Evolutionary conservation across 306 rosid genomes (phyloP).

Genomic region (Lupinus albus): DNA sequence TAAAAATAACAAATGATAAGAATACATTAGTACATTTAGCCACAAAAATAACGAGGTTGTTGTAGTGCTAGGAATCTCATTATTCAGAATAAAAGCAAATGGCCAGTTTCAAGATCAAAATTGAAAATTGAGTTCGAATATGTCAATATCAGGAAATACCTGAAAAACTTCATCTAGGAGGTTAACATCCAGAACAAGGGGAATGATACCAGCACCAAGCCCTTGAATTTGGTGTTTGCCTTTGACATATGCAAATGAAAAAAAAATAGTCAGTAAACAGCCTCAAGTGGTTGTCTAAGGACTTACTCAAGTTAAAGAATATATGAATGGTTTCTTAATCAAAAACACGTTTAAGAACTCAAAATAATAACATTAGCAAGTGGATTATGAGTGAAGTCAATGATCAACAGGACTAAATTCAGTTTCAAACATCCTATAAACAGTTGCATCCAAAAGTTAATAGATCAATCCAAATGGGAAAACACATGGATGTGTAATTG

Average conservation of each 20-base stretch:
- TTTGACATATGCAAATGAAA: constrained; percentile 33
- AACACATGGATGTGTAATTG: background rate
- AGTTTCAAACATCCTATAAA: constrained; percentile 2
- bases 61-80: background rate
- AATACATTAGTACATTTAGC: background rate
- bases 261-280: background rate
- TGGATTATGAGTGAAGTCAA: constrained; percentile 15
- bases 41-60: no score
- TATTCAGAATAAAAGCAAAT: constrained; percentile 13
- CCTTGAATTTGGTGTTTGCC: constrained; percentile 84
- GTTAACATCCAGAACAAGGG: constrained; percentile 54
- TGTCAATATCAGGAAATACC: constrained; percentile 44
- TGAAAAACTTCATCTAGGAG: constrained; percentile 70
- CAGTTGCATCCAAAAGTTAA: background rate
- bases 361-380: background rate
- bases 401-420: background rate
- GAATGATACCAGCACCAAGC: constrained; percentile 69
- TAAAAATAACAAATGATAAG: background rate
- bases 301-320: constrained; percentile 18
- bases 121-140: constrained; percentile 29
- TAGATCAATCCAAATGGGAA: background rate
- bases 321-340: background rate
- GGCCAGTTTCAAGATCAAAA: constrained; percentile 25
- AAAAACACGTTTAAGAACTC: background rate
- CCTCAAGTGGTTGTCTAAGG: constrained; percentile 1